These are phyloP conservation scores for Diaporthe vexans DNA, from an alignment of 2,329 filamentous ascomycete genomes.

Conservation along the genomic window DNA sequence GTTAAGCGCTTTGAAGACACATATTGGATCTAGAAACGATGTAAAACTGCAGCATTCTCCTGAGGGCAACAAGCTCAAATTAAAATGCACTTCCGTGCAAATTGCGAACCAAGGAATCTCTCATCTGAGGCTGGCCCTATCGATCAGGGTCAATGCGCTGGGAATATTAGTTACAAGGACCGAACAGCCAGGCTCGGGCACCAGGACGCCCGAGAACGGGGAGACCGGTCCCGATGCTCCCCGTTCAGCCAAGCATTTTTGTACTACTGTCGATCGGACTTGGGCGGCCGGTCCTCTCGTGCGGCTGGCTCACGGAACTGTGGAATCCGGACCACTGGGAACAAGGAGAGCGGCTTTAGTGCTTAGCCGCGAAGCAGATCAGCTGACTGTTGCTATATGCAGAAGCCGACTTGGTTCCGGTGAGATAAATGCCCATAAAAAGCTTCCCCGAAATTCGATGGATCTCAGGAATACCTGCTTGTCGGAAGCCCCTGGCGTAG, in stretches of 20 bases:
- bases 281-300: background rate
- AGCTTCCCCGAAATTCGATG: background rate
- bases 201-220: background rate
- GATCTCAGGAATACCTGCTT: background rate
- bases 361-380: constrained; percentile 1
- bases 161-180: background rate
- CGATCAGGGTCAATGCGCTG: background rate
- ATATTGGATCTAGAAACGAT: background rate
- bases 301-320: background rate
- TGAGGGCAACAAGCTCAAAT: background rate
- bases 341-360: background rate
- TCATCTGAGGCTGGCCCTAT: background rate
- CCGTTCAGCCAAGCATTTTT: background rate
- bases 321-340: background rate
- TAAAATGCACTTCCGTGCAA: background rate
- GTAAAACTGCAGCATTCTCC: background rate
- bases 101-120: background rate
- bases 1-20: background rate
- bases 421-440: background rate
- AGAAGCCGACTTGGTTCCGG: background rate
- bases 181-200: background rate
- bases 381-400: background rate
- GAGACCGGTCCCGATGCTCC: background rate
- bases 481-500: background rate
- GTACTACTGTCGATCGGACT: background rate